Base-by-base conservation (phyloP, 441 rosid species). In the Eutrema salsugineum region DNA sequence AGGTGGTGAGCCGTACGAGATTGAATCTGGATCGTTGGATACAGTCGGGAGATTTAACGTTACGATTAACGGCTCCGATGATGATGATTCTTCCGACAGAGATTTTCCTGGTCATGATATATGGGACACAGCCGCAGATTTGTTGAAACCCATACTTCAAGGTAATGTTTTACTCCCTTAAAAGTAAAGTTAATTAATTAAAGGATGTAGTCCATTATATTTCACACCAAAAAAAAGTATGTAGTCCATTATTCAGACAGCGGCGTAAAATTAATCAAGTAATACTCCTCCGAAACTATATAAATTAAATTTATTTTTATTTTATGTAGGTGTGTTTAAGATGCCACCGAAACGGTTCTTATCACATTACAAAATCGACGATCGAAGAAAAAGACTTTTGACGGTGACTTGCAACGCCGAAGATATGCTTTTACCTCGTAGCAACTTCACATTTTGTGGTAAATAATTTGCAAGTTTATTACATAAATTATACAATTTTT, bases 1-100 rank as follows among this genome's bases (percentile, higher is more conserved):
- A 78, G 99, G 99, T 36, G 99, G 99, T 14, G 87, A 81, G 3
- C 97, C 97, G 1, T 94, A 94, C 27, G 92, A 91, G 91, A 85
- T 94, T 12, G 86, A 91, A 66, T 77, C 89, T 12, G 75, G 70
- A 54, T 71, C 92, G 80, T 75, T 94, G 90, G 90, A 90, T 73
- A 91, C 99, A 2, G 62, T 88, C 1, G 93, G 93, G 0, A 82
- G 70, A 40, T 83, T 88, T 57, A 68, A 85, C 49, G 71, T 87
- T 22, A 38, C 38, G 71, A 77, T 81, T 14, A 39, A 83, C 69
- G 83, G 81, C 3, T 36, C 22, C 17, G 83, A 83, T 54, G 74
- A 62, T 70, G 50, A 17, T 59, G 58, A 60, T 28, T 40, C 12
- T 15, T 17, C 20, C 58, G 47, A 17, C 70, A 58, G 60, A 70